Percentiles rank a stretch among this genome's conserved stretches.
These are phyloP conservation scores for Tylopilus sp. DNA, from an alignment of 768 basidiomycete genomes.

Conservation along the genomic window DNA sequence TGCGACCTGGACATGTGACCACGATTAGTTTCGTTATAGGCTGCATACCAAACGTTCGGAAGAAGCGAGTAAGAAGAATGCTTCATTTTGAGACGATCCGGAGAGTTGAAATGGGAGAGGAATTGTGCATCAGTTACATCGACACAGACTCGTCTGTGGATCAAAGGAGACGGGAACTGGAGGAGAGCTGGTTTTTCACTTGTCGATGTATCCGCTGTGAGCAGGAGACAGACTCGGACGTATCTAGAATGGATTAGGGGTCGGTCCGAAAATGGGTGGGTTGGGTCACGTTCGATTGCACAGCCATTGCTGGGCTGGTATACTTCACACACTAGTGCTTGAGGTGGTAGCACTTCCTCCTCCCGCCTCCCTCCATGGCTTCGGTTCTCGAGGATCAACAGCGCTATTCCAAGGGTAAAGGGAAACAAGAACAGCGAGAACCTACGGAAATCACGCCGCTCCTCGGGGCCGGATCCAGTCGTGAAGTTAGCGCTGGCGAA, in stretches of 20 bases:
- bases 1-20: background rate
- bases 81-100: constrained; percentile 46
- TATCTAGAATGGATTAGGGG: background rate
- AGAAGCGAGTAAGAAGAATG: constrained; percentile 40
- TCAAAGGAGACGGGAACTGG: constrained; percentile 40
- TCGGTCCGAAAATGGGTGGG: constrained; percentile 4
- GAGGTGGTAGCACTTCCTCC: background rate
- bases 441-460: constrained; percentile 31
- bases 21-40: constrained; percentile 30
- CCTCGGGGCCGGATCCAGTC: constrained; percentile 24
- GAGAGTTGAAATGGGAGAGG: constrained; percentile 46
- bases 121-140: constrained; percentile 58
- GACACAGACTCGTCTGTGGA: constrained; percentile 30
- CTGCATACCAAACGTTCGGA: constrained; percentile 51
- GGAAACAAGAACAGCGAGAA: constrained; percentile 20
- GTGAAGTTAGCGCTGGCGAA: constrained; percentile 13
- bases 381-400: constrained; percentile 14
- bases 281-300: constrained; percentile 18
- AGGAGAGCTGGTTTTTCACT: constrained; percentile 54
- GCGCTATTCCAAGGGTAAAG: constrained; percentile 24
- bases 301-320: background rate
- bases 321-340: background rate
- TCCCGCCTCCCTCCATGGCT: constrained; percentile 22
- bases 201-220: constrained; percentile 49
- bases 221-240: constrained; percentile 10